Percentiles rank a stretch among this genome's conserved stretches.
These are phyloP conservation scores for Wickerhamomyces strasburgensis DNA, from an alignment of 805 yeast genomes.

Conservation along the genomic window DNA sequence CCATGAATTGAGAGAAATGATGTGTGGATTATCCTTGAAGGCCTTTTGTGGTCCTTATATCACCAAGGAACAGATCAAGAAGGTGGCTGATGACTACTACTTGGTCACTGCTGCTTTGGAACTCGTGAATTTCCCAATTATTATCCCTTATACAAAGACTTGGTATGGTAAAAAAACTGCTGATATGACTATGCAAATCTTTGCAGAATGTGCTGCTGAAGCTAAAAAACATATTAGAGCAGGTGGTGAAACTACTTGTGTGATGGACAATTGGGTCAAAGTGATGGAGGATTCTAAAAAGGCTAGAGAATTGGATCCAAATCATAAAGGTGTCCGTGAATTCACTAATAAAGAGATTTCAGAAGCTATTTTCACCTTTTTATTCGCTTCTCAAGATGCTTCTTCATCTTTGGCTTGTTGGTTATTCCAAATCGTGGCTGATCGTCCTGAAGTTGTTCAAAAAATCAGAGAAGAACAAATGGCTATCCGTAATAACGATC, in stretches of 20 bases:
- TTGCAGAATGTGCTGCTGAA: conserved; percentile 81
- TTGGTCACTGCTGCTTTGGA: conserved; percentile 93
- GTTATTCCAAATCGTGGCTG: conserved; percentile 95
- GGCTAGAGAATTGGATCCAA: conserved; percentile 43
- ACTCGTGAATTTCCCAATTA: conserved; percentile 95
- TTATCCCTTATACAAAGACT: conserved; percentile 91
- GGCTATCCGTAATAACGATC: conserved; percentile 73
- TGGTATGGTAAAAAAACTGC: conserved; percentile 97
- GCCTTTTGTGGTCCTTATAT: conserved; percentile 96
- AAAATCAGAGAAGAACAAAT: conserved; percentile 93
- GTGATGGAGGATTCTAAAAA: conserved; percentile 70
- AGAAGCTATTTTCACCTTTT: conserved; percentile 92
- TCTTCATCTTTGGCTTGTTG: conserved; percentile 96
- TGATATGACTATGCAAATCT: conserved; percentile 88
- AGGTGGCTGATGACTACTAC: conserved; percentile 88
- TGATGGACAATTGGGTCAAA: conserved; percentile 92
- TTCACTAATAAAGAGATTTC: conserved; percentile 89
- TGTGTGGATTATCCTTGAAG: conserved; percentile 89
- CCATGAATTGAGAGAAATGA: conserved; percentile 91
- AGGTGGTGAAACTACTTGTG: conserved; percentile 79
- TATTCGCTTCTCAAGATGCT: conserved; percentile 98
- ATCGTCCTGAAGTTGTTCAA: conserved; percentile 83
- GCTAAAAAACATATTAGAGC: conserved; percentile 75
- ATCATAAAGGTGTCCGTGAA: conserved; percentile 66
- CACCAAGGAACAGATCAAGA: conserved; percentile 83